These are phyloP conservation scores for Eimeria falciformis DNA, from an alignment of 169 alveolate species.

Conservation along the genomic window DNA sequence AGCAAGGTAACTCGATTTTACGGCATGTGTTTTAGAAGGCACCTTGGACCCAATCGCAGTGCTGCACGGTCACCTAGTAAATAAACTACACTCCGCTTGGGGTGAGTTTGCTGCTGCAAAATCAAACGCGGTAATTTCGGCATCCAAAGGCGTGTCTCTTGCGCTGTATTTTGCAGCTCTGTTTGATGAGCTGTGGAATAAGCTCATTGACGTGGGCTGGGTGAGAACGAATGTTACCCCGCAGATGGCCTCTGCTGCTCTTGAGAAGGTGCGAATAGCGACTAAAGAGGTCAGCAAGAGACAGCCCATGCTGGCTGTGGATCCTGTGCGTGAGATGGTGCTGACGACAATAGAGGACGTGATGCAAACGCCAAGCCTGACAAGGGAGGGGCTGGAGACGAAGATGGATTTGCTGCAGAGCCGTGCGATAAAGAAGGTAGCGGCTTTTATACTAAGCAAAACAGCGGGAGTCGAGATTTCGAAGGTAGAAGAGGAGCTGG, in stretches of 20 bases:
- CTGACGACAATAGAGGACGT: conserved; percentile 1
- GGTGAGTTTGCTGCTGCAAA: neutral
- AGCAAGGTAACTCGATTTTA: conserved; percentile 12
- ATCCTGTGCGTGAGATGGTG: conserved; percentile 39
- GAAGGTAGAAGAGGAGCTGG: neutral
- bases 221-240: conserved; percentile 17
- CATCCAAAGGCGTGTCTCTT: neutral
- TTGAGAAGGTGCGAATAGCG: neutral
- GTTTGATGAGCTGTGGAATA: conserved; percentile 51
- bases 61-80: neutral
- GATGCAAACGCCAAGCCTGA: conserved; percentile 56
- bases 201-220: conserved; percentile 13
- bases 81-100: neutral
- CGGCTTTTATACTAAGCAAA: conserved; percentile 52
- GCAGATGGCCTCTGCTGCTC: conserved; percentile 13
- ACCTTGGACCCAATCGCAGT: too few species aligned
- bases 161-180: conserved; percentile 37
- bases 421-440: conserved; percentile 33
- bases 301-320: conserved; percentile 43
- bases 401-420: conserved; percentile 40
- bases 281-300: conserved; percentile 5
- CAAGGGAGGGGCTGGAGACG: conserved; percentile 40
- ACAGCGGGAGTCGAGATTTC: conserved; percentile 42
- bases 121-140: neutral
- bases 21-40: neutral